Percentiles rank a stretch among this genome's conserved stretches.
Conservation (phyloP, 2,329 filamentous ascomycete genomes). For the Periglandula ipomoeae region DNA sequence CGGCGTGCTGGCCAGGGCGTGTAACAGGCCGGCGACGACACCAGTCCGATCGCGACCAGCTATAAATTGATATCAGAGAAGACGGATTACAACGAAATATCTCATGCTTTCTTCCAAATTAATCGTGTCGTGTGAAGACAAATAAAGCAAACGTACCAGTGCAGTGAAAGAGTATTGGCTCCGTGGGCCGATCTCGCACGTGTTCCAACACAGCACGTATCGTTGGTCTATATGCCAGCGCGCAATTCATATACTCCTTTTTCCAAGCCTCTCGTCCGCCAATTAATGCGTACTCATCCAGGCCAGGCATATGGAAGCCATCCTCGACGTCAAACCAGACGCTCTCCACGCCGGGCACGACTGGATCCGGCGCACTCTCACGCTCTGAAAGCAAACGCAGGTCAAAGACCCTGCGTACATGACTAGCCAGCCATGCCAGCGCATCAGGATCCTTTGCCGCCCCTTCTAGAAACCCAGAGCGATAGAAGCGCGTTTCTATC, state of each 20-base stretch:
- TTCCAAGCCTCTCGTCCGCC: slow-evolving; percentile 35
- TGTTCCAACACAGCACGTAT: slow-evolving; percentile 36
- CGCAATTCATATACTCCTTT: slow-evolving; percentile 38
- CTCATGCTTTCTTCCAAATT: no score
- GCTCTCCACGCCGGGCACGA: slow-evolving; percentile 29
- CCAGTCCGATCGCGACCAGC: no score
- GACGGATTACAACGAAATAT: no score
- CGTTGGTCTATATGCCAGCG: slow-evolving; percentile 31
- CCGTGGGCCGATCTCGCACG: no score
- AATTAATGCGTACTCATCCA: slow-evolving; percentile 35
- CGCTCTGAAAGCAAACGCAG: slow-evolving; percentile 38
- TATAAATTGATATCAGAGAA: no score
- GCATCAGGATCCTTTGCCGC: slow-evolving; percentile 20
- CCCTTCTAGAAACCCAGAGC: slow-evolving; percentile 34
- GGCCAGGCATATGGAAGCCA: slow-evolving; percentile 27
- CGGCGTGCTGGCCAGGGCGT: no score
- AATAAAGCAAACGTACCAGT: no score
- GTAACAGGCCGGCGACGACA: no score
- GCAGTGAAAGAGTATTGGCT: no score
- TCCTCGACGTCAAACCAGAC: no score
- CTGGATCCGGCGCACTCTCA: slow-evolving; percentile 31
- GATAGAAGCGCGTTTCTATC: slow-evolving; percentile 33
- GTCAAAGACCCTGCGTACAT: slow-evolving; percentile 40
- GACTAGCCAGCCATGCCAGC: slow-evolving; percentile 24
- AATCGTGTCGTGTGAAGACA: no score